A percentile compares a stretch with the other conserved stretches of the same genome.
phyloP scores from a whole-genome alignment of 2,329 filamentous ascomycete species.

The Ceratocystis variospora region DNA sequence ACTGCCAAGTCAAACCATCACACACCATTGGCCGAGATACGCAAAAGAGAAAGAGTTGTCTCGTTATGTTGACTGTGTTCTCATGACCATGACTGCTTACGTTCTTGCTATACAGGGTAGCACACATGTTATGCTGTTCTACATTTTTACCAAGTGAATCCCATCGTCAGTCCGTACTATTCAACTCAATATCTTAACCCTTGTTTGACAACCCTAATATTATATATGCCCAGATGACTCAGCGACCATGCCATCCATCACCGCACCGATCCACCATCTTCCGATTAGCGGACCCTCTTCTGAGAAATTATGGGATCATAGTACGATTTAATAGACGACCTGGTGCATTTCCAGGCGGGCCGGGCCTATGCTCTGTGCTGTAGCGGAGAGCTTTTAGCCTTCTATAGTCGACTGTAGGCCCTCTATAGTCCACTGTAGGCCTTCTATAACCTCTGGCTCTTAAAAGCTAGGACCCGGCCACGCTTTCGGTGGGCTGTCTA shows the following conservation, averaged over 20 bases:
- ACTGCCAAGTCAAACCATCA: background rate
- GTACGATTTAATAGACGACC: background rate
- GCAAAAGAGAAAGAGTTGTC: background rate
- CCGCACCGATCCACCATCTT: background rate
- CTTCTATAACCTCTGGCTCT: too few species aligned
- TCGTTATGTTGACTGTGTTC: background rate
- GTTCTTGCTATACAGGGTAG: too few species aligned
- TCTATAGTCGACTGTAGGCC: too few species aligned
- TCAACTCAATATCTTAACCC: too few species aligned
- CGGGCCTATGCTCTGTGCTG: background rate
- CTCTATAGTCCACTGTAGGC: too few species aligned
- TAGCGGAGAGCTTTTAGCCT: background rate
- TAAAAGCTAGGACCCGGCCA: too few species aligned
- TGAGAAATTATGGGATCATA: background rate
- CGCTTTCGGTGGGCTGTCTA: background rate
- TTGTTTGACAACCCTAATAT: too few species aligned
- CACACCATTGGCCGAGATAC: background rate
- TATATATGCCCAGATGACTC: too few species aligned
- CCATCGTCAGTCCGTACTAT: too few species aligned
- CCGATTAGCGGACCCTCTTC: conserved; percentile 15
- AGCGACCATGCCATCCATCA: background rate
- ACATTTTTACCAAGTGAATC: too few species aligned
- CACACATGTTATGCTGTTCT: too few species aligned
- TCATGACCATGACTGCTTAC: background rate
- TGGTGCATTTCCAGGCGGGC: conserved; percentile 8